Evolutionary conservation across 352 stramenopile genomes (phyloP), one percentile per base, ranked within the genome.

Genomic region (Phytophthora crassamura): DNA sequence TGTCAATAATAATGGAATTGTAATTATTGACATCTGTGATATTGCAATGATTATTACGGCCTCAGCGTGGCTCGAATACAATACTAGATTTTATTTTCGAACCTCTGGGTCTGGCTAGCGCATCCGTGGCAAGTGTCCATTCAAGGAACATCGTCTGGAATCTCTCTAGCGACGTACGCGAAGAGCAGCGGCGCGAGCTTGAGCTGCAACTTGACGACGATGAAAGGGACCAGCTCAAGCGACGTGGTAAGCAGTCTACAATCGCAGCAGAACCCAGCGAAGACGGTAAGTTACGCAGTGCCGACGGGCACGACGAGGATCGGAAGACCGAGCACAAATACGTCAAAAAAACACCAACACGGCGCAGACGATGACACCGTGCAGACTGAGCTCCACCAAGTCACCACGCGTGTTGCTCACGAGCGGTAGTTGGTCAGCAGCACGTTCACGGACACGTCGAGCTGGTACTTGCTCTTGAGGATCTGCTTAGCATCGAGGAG

Each of bases 91-190:
- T n/a, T n/a, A n/a, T n/a, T n/a, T n/a, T n/a, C n/a, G n/a, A n/a
- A n/a, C n/a, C n/a, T n/a, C n/a, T n/a, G n/a, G n/a, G n/a, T n/a
- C n/a, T n/a, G n/a, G n/a, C n/a, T n/a, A n/a, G n/a, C n/a, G n/a
- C n/a, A n/a, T n/a, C n/a, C n/a, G n/a, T n/a, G 32, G 56, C 11
- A 20, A 84, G 50, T 12, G 73, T 77, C 75, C 75, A 84, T 30
- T 75, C 48, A 5, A 70, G 70, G 22, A 67, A 74, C 2, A 67
- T 54, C 2, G 75, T 69, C 15, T 65, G 64, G 48, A 73, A 76
- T 47, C 74, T n/a, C 62, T 5, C 69, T 52, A 8, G 12, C 42
- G 5, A 64, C 50, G 53, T 38, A 50, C 7, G 56, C 33, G 30
- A 50, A 22, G 5, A 75, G 20, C 22, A 70, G 47, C 20, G 63